phyloP scores from a whole-genome alignment of 148 eudicot species.

The Arbutus unedo region DNA sequence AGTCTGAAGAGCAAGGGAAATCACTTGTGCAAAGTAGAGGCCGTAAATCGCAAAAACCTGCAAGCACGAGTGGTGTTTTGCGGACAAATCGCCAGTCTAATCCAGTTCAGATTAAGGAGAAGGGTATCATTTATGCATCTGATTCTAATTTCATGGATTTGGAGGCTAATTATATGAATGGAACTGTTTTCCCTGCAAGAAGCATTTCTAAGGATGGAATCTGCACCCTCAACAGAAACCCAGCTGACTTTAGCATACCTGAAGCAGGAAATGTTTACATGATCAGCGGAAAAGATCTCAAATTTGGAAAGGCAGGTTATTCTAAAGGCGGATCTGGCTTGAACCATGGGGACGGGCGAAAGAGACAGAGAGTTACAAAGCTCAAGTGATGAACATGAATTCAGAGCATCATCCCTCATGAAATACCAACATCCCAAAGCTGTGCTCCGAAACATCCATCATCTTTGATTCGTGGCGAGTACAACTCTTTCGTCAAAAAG shows the following conservation, averaged over 20 bases:
- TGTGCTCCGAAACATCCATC: background rate
- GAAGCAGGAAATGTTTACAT: slow-evolving; percentile 39
- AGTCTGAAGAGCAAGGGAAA: slow-evolving; percentile 32
- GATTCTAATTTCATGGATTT: background rate
- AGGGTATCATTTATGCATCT: slow-evolving; percentile 10
- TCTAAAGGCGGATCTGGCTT: slow-evolving; percentile 16
- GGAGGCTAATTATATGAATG: slow-evolving; percentile 10
- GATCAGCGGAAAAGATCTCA: slow-evolving; percentile 46
- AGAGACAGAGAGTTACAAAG: slow-evolving; percentile 23
- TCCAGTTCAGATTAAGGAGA: slow-evolving; percentile 18
- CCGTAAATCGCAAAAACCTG: slow-evolving; percentile 18
- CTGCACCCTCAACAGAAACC: slow-evolving; percentile 59
- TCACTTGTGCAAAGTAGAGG: slow-evolving; percentile 21
- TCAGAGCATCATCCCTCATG: background rate
- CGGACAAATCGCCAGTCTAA: background rate
- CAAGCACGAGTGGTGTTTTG: slow-evolving; percentile 15
- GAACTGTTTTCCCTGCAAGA: background rate
- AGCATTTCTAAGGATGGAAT: slow-evolving; percentile 17
- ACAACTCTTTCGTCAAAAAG: background rate
- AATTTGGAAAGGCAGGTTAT: slow-evolving; percentile 17
- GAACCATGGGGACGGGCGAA: slow-evolving; percentile 21
- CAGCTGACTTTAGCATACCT: slow-evolving; percentile 63
- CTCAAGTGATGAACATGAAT: slow-evolving; percentile 15
- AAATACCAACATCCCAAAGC: background rate
- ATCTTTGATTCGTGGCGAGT: background rate